A percentile compares a stretch with the other conserved stretches of the same genome.
Evolutionary conservation across 2,329 filamentous ascomycete species (phyloP).

Genomic region (Diaporthe aspalathi): DNA sequence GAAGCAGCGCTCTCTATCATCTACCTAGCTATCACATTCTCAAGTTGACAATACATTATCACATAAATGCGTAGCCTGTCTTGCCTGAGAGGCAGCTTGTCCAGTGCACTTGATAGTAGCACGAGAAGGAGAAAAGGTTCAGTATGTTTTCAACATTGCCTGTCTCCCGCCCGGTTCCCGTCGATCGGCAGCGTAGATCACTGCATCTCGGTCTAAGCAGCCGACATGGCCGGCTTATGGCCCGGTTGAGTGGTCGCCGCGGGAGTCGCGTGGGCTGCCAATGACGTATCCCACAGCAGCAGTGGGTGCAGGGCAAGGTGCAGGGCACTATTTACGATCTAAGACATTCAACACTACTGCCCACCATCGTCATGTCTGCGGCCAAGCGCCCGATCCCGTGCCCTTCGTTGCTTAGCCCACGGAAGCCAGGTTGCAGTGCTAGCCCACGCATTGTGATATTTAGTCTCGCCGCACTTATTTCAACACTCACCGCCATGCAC

Average conservation of each 20-base stretch:
- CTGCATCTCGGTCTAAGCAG: conserved; percentile 13
- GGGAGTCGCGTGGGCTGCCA: conserved; percentile 19
- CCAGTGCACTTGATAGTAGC: too few relatives aligned
- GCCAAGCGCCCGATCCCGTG: conserved; percentile 5
- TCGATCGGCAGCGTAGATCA: neutral
- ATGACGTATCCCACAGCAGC: conserved; percentile 17
- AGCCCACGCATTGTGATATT: neutral
- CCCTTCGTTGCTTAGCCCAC: conserved; percentile 3
- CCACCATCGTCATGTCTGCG: conserved; percentile 14
- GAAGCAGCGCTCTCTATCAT: neutral
- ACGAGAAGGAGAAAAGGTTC: too few relatives aligned
- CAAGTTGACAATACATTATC: neutral
- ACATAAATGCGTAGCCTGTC: neutral
- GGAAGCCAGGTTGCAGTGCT: neutral
- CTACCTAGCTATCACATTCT: neutral
- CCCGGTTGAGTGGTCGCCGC: neutral
- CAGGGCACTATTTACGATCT: conserved; percentile 5
- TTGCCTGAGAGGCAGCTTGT: neutral
- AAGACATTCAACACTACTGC: conserved; percentile 14
- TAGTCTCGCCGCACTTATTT: neutral
- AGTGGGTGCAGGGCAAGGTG: too few relatives aligned
- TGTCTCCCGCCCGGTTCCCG: neutral
- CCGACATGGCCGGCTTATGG: conserved; percentile 4
- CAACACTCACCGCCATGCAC: neutral
- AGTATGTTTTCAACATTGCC: too few relatives aligned